Percentiles rank a stretch among this genome's conserved stretches.
Evolutionary conservation across 148 eudicot genomes (phyloP).

Genomic region (Pharnaceum exiguum): DNA sequence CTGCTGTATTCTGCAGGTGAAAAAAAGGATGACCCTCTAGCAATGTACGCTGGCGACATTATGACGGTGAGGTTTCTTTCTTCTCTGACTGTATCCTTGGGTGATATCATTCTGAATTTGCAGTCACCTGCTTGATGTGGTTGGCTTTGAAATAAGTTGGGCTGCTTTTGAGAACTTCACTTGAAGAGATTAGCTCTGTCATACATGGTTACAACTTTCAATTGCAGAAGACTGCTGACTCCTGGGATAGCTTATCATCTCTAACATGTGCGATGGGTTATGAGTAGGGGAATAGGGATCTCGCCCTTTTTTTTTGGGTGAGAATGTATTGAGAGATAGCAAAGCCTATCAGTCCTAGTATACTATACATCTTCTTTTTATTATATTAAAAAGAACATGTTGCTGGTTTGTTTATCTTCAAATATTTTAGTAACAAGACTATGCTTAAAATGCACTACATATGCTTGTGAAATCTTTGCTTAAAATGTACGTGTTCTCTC

Average conservation of each 20-base stretch:
- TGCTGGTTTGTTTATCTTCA: background rate
- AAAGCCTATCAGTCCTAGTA: too few relatives aligned
- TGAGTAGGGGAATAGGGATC: too few relatives aligned
- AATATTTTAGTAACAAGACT: background rate
- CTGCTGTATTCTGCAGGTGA: slow-evolving; percentile 52
- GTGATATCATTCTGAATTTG: background rate
- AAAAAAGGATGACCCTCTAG: slow-evolving; percentile 91
- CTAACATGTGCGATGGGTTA: too few relatives aligned
- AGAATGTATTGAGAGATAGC: too few relatives aligned
- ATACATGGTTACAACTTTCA: too few relatives aligned
- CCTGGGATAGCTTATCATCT: too few relatives aligned
- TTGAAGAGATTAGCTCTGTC: too few relatives aligned
- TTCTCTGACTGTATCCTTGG: background rate
- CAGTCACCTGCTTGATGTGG: background rate
- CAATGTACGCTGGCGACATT: slow-evolving; percentile 98
- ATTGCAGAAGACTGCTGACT: too few relatives aligned
- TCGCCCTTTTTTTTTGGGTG: too few relatives aligned
- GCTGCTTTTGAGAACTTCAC: too few relatives aligned
- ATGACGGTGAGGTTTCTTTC: slow-evolving; percentile 71
- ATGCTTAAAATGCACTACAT: background rate
- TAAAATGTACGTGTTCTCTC: slow-evolving; percentile 13
- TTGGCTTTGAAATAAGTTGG: too few relatives aligned
- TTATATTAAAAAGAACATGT: background rate
- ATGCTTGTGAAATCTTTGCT: background rate
- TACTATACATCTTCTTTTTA: too few relatives aligned